phyloP scores from a whole-genome alignment of 495 filamentous ascomycete species.

The Penicillium riverlandense region DNA sequence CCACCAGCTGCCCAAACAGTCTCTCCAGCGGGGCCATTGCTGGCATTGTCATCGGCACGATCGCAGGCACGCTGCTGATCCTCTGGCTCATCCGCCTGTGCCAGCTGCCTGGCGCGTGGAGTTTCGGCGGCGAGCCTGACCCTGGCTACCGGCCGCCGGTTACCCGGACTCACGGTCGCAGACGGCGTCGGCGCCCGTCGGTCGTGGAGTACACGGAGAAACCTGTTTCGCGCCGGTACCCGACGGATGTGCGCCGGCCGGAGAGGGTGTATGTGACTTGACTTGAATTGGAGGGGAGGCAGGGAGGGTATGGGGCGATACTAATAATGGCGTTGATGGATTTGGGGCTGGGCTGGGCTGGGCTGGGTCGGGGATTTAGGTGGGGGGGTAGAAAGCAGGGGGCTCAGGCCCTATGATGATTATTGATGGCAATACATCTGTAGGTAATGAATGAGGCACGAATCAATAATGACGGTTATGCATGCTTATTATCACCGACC shows the following conservation, averaged over 20 bases:
- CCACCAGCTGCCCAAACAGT: slow-evolving; percentile 25
- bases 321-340: not conserved
- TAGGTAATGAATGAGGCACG: too few relatives aligned
- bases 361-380: not conserved
- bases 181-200: slow-evolving; percentile 12
- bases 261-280: slow-evolving; percentile 29
- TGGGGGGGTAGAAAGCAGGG: too few relatives aligned
- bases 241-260: slow-evolving; percentile 24
- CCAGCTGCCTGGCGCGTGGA: slow-evolving; percentile 14
- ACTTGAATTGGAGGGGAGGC: not conserved
- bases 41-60: slow-evolving; percentile 53
- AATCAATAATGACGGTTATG: too few relatives aligned
- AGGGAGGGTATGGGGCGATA: too few relatives aligned
- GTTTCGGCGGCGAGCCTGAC: slow-evolving; percentile 15
- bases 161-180: slow-evolving; percentile 6
- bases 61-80: slow-evolving; percentile 46
- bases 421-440: too few relatives aligned
- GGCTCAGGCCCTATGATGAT: too few relatives aligned
- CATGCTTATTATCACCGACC: too few relatives aligned
- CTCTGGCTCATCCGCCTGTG: slow-evolving; percentile 42
- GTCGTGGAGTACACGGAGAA: slow-evolving; percentile 33
- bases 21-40: slow-evolving; percentile 50
- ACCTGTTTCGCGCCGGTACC: slow-evolving; percentile 14
- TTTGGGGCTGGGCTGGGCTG: not conserved
- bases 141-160: slow-evolving; percentile 16